These are phyloP conservation scores for Arabidopsis lyrata DNA, from an alignment of 441 rosid genomes.

Conservation along the genomic window DNA sequence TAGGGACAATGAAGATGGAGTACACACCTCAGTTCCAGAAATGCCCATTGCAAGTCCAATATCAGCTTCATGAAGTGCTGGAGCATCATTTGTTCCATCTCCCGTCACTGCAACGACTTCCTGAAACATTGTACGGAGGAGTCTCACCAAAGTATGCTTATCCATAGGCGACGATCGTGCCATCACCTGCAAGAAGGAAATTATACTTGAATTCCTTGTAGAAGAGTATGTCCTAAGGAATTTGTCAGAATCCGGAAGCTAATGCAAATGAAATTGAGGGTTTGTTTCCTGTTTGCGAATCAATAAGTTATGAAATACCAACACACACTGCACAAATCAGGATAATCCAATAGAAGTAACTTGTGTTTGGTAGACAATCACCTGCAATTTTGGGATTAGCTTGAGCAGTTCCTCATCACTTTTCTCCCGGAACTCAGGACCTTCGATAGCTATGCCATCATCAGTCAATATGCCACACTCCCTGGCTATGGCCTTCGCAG, in stretches of 20 bases:
- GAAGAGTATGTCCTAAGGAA: background rate
- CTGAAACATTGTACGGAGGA: slow-evolving; percentile 68
- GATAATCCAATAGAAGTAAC: background rate
- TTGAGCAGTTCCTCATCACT: slow-evolving; percentile 63
- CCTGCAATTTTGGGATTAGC: slow-evolving; percentile 65
- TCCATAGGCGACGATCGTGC: slow-evolving; percentile 82
- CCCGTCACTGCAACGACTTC: slow-evolving; percentile 88
- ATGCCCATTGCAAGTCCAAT: slow-evolving; percentile 88
- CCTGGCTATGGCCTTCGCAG: slow-evolving; percentile 81
- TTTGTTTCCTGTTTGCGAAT: slow-evolving; percentile 15
- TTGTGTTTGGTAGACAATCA: slow-evolving; percentile 30
- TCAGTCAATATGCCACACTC: slow-evolving; percentile 83
- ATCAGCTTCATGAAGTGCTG: slow-evolving; percentile 86
- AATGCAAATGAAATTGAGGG: slow-evolving; percentile 7
- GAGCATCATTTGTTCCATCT: slow-evolving; percentile 88
- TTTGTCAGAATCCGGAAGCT: background rate
- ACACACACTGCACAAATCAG: slow-evolving; percentile 6
- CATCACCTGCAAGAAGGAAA: slow-evolving; percentile 59
- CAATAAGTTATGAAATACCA: slow-evolving; percentile 6
- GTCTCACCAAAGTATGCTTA: slow-evolving; percentile 76
- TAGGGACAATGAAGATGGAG: slow-evolving; percentile 12
- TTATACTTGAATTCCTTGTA: slow-evolving; percentile 10
- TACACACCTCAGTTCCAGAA: slow-evolving; percentile 82
- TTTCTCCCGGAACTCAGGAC: slow-evolving; percentile 75
- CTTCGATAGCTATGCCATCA: slow-evolving; percentile 75